Conservation (phyloP, 2,329 filamentous ascomycete species). For the Pseudogymnoascus sp. region DNA sequence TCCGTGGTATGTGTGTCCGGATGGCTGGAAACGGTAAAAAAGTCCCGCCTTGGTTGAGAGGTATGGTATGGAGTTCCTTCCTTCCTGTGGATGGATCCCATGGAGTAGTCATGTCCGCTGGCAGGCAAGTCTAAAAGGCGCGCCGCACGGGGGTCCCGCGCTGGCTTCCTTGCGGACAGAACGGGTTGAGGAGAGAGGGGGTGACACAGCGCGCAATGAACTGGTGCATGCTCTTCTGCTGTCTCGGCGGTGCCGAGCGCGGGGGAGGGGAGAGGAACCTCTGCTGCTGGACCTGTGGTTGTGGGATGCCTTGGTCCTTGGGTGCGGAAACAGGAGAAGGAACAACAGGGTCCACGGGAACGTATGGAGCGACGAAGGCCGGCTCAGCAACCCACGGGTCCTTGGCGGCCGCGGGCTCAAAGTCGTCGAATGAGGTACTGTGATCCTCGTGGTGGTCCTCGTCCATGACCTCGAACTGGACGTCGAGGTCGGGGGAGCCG, state of each 20-base stretch:
- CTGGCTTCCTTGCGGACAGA: neutral
- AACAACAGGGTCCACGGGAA: slow-evolving; percentile 18
- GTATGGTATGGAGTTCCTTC: neutral
- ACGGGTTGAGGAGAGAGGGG: neutral
- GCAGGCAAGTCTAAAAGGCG: neutral
- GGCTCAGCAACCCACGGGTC: slow-evolving; percentile 9
- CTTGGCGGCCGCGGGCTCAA: neutral
- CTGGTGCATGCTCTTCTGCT: neutral
- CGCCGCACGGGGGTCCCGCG: neutral
- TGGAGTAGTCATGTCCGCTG: neutral
- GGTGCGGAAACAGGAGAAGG: slow-evolving; percentile 13
- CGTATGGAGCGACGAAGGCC: slow-evolving; percentile 11
- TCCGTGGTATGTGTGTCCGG: neutral
- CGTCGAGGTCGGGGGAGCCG: slow-evolving; percentile 16
- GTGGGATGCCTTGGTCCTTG: neutral
- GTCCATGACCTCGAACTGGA: slow-evolving; percentile 12
- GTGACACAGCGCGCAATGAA: neutral
- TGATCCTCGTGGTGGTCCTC: neutral
- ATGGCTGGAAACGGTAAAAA: neutral
- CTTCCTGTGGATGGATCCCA: neutral
- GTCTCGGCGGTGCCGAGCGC: neutral
- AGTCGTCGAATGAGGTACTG: slow-evolving; percentile 9
- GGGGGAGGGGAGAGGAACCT: neutral
- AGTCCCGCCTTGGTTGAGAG: neutral
- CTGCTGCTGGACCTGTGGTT: neutral